Conservation (phyloP, 495 filamentous ascomycete species). For the Cryomyces antarcticus region DNA sequence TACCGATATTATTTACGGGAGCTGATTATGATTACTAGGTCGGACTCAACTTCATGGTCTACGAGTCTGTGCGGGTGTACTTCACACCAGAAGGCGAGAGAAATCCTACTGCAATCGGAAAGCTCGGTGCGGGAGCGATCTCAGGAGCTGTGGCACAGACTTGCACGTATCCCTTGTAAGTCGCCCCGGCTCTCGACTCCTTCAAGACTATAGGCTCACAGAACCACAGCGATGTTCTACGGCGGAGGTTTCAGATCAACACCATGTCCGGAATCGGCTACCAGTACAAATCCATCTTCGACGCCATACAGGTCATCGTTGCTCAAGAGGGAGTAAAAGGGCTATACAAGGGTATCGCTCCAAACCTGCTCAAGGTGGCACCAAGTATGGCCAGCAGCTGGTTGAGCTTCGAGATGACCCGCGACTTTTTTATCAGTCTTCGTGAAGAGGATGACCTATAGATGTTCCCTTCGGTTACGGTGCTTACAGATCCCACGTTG, state of each 20-base stretch:
- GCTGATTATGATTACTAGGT: constrained; percentile 31
- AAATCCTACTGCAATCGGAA: constrained; percentile 60
- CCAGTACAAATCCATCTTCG: constrained; percentile 68
- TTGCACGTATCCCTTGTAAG: constrained; percentile 95
- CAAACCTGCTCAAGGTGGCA: constrained; percentile 89
- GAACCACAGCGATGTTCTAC: constrained; percentile 60
- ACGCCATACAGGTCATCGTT: constrained; percentile 67
- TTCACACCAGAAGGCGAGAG: constrained; percentile 75
- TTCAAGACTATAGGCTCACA: background rate
- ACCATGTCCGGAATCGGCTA: constrained; percentile 99
- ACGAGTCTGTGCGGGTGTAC: constrained; percentile 68
- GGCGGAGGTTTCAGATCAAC: constrained; percentile 92
- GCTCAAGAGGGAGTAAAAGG: constrained; percentile 56
- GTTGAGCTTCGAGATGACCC: constrained; percentile 84
- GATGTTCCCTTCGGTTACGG: too few species aligned
- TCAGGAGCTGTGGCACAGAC: constrained; percentile 94
- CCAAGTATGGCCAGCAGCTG: constrained; percentile 98
- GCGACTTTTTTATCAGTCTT: constrained; percentile 52
- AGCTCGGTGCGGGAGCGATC: constrained; percentile 72
- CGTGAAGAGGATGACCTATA: too few species aligned
- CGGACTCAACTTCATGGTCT: constrained; percentile 94
- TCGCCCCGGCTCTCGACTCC: constrained; percentile 2
- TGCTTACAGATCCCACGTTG: too few species aligned
- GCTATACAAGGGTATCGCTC: constrained; percentile 81
- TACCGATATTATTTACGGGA: background rate